Base-by-base conservation (phyloP, 2,329 filamentous ascomycete genomes). In the Fusarium oxysporum region DNA sequence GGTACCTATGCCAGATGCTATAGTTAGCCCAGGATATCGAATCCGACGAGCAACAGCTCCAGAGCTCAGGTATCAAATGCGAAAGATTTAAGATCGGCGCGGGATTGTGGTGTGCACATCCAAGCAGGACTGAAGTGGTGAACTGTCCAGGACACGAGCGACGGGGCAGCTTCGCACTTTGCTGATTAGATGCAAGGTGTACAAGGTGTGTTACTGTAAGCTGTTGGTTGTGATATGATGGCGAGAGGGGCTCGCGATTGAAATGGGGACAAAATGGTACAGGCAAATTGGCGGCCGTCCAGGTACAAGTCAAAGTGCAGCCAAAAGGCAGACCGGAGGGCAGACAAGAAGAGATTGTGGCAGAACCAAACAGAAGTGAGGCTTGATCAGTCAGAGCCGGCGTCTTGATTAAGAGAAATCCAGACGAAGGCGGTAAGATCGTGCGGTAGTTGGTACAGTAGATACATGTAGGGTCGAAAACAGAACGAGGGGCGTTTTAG, bases 301-400 rank as follows among this genome's bases (percentile, higher is more conserved):
- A 62, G 51, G 50, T 43, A 47, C 59, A 56, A 35, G 57, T 40
- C 43, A 55, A 55, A 38, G 50, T 37, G 51, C 51, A 64, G 38
- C 53, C 23, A 62, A 75, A 61, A 73, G 72, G 72, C 74, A 70
- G 72, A 72, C 58, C 54, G 41, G 64, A 65, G 56, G 65, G 69
- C 74, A 74, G 67, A 67, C 48, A 53, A 60, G 61, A 57, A 45
- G 41, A 30, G 50, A 58, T 21, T 69, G 74, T 74, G 75, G 70
- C 75, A 77, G 75, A 76, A 73, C 57, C 65, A 54, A 68, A 73
- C 53, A 59, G 56, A 65, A 70, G 53, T 75, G 76, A 77, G 72
- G 75, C 72, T 77, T 71, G 69, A 68, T 54, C 57, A 58, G 54
- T 55, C 61, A 64, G 60, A 65, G 65, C 43, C 40, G 53, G 69